A percentile compares a stretch with the other conserved stretches of the same genome.
Evolutionary conservation across 768 basidiomycete species (phyloP).

Genomic region (Coprinopsis strossmayeri): DNA sequence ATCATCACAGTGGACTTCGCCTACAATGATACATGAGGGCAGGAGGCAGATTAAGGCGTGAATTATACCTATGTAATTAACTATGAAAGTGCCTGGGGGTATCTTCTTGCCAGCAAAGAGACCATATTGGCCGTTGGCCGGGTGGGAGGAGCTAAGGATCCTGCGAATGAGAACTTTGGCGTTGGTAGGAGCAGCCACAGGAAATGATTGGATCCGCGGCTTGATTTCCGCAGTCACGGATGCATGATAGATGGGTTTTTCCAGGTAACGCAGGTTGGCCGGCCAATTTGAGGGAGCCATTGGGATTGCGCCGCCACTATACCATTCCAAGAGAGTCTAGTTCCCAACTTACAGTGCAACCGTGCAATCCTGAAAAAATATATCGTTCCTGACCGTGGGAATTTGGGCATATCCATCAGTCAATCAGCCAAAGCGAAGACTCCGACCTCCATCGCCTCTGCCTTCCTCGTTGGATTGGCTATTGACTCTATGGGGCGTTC

Average conservation of each 20-base stretch:
- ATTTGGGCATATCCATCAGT: constrained; percentile 16
- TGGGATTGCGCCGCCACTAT: background rate
- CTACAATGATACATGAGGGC: constrained; percentile 22
- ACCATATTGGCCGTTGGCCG: constrained; percentile 72
- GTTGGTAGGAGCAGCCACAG: background rate
- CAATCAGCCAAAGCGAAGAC: constrained; percentile 8
- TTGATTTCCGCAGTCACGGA: constrained; percentile 5
- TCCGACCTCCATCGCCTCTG: constrained; percentile 8
- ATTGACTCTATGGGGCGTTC: constrained; percentile 57
- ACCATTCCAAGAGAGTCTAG: too few relatives aligned
- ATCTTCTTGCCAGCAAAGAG: constrained; percentile 77
- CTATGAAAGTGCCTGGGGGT: constrained; percentile 53
- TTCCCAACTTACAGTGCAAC: too few relatives aligned
- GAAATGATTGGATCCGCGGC: background rate
- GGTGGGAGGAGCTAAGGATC: constrained; percentile 56
- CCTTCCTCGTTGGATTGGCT: constrained; percentile 7
- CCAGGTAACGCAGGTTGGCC: background rate
- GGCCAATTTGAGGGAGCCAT: constrained; percentile 6
- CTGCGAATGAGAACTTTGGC: constrained; percentile 47
- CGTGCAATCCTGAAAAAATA: too few relatives aligned
- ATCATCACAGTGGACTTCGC: constrained; percentile 77
- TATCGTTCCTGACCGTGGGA: constrained; percentile 20
- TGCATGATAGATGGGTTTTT: constrained; percentile 2
- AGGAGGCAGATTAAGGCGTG: constrained; percentile 2
- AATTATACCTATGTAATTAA: constrained; percentile 60